Base-by-base conservation (phyloP, 345 rosid species). In the Lepidium aucheri region DNA sequence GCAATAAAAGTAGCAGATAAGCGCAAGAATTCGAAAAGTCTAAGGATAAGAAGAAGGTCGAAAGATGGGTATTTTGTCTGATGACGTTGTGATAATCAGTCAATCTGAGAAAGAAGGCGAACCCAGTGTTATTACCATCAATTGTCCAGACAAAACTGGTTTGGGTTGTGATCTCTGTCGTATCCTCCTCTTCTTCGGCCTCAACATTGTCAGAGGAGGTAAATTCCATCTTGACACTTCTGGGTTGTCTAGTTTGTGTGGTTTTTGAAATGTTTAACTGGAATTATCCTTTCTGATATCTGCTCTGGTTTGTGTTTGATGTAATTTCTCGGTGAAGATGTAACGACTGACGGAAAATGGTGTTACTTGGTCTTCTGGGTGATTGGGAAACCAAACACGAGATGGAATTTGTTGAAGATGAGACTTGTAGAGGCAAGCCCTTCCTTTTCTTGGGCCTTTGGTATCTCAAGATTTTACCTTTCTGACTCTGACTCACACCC, bases 141-240 rank as follows among this genome's bases (percentile, higher is more conserved):
- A 93, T 60, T 93, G 99, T 78, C 99, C 97, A 6, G 99, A 94
- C 79, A 94, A 94, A 79, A 90, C 99, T 44, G 99, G 99, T 4
- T 74, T 94, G 4, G 99, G 99, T 68, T 85, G 92, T 53, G 99
- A 94, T 69, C 74, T 94, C 56, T 90, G 97, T 58, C 96, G 97
- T 65, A 81, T 94, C 81, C 77, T 94, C 34, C 97, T 94, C 80
- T 85, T 84, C 84, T 90, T 94, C 77, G 97, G 97, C 22, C 80
- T 88, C 64, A 83, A 77, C 85, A 84, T 94, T 82, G 86, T 83
- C 62, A 69, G 87, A 75, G 99, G 90, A 85, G 99, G 99, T 94
- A 63, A 63, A 41, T 16, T 44, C n/a, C 13, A 52, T 62, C 26
- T 4, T 9, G 2, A 30, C 8, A 15, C 47, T 65, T 26, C 7